phyloP scores from a whole-genome alignment of 495 filamentous ascomycete species.

The Elasticomyces elasticus region DNA sequence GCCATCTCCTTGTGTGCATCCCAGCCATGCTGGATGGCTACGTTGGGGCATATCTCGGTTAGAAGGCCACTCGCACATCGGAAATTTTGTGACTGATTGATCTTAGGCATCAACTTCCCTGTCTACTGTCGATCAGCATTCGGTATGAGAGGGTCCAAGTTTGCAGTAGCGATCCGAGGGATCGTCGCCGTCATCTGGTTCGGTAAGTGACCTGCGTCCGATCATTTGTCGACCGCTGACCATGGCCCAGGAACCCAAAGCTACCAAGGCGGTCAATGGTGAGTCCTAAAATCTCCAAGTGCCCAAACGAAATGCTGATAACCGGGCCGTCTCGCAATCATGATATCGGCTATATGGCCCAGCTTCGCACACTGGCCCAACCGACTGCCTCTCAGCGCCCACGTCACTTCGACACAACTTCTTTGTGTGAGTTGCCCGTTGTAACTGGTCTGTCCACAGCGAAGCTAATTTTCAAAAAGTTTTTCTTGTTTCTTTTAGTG shows the following conservation, averaged over 20 bases:
- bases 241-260: not conserved
- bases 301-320: too few species aligned
- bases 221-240: not conserved
- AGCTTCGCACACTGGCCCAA: constrained; percentile 33
- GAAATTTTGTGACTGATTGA: too few species aligned
- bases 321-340: constrained; percentile 27
- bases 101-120: constrained; percentile 18
- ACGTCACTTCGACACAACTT: constrained; percentile 56
- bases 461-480: too few species aligned
- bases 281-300: too few species aligned
- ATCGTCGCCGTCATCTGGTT: constrained; percentile 65
- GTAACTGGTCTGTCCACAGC: too few species aligned
- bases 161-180: constrained; percentile 53
- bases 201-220: constrained; percentile 24
- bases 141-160: constrained; percentile 42
- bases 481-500: constrained; percentile 50
- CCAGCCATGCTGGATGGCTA: constrained; percentile 11
- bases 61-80: too few species aligned
- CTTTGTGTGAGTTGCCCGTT: too few species aligned
- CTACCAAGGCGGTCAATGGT: constrained; percentile 1
- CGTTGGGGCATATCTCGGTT: constrained; percentile 5
- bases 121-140: constrained; percentile 6
- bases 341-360: constrained; percentile 58
- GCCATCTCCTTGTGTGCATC: constrained; percentile 8
- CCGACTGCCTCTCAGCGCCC: constrained; percentile 41